Base-by-base conservation (phyloP, 768 basidiomycete genomes). In the Postia placenta region DNA sequence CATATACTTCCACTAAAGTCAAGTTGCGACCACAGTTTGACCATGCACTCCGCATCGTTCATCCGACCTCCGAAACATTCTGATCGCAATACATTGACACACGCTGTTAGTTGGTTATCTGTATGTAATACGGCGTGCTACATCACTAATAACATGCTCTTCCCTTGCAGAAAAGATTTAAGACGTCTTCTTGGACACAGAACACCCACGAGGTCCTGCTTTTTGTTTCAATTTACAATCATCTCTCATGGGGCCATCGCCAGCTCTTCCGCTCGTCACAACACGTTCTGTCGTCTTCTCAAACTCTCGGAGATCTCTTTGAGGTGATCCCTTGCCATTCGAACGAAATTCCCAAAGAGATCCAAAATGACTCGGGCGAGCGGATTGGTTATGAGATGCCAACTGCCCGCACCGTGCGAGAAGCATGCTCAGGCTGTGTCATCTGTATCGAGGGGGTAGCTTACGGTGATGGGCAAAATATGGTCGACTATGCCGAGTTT, bases 201-300 rank as follows among this genome's bases (percentile, higher is more conserved):
- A 27, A 52, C 36, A 43, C 43, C 9, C 39, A 52, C 37, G 64
- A 81, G 36, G 80, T 75, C 0, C 57, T 89, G 11, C 60, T 89
- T 24, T 79, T 74, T 25, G 57, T 85, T 25, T 78, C 84, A 2
- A 67, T 87, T 6, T 74, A 87, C 60, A 76, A 75, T 54, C 79
- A 74, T 48, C 67, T 83, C 22, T 58, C 74, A 19, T 87, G 85
- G 82, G 72, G 76, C 19, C 76, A 76, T 46, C 79, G 77, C 45
- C 74, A 76, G 45, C 67, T 84, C 11, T 69, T 70, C 41, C 83
- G 84, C 30, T 67, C 74, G 49, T 89, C 87, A 7, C 83, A 83
- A 56, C 85, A 89, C 59, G 76, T 74, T 11, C 61, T 87, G 5
- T 61, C 84, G 14, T 81, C 86, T n/a, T 82, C 81, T 4, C 85